A percentile compares a stretch with the other conserved stretches of the same genome.
phyloP scores from a whole-genome alignment of 2,329 filamentous ascomycete genomes.

The Diaporthe caulivora region DNA sequence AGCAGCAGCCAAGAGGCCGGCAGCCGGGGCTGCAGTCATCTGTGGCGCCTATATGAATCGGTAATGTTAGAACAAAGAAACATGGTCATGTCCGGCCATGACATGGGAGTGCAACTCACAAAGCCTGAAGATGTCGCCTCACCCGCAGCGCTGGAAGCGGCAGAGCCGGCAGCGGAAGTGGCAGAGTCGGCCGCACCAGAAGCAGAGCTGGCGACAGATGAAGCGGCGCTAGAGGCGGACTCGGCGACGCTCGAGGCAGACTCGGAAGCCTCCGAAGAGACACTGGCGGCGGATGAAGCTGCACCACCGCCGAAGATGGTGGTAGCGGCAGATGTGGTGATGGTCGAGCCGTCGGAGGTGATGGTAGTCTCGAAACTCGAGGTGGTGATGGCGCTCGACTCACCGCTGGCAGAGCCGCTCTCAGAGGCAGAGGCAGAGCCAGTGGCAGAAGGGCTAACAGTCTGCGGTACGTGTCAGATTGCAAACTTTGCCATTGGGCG shows the following conservation, averaged over 20 bases:
- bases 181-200: conserved; percentile 39
- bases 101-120: conserved; percentile 42
- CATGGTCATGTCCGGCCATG: background rate
- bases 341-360: conserved; percentile 49
- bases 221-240: conserved; percentile 42
- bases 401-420: conserved; percentile 25
- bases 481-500: background rate
- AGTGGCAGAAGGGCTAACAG: conserved; percentile 43
- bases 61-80: conserved; percentile 32
- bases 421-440: conserved; percentile 36
- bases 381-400: conserved; percentile 48
- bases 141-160: conserved; percentile 1
- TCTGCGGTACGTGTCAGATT: conserved; percentile 19
- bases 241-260: conserved; percentile 45
- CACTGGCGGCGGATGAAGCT: conserved; percentile 42
- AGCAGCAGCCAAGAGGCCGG: conserved; percentile 61
- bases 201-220: conserved; percentile 41
- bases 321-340: conserved; percentile 53
- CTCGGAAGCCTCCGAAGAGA: conserved; percentile 40
- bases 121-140: conserved; percentile 40
- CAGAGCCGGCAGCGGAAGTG: conserved; percentile 35
- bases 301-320: conserved; percentile 47
- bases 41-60: conserved; percentile 49
- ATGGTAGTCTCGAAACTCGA: conserved; percentile 53
- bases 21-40: conserved; percentile 57